Evolutionary conservation across 2,329 filamentous ascomycete species (phyloP), one percentile per base, ranked within the genome.

Genomic region (Claviceps monticola): DNA sequence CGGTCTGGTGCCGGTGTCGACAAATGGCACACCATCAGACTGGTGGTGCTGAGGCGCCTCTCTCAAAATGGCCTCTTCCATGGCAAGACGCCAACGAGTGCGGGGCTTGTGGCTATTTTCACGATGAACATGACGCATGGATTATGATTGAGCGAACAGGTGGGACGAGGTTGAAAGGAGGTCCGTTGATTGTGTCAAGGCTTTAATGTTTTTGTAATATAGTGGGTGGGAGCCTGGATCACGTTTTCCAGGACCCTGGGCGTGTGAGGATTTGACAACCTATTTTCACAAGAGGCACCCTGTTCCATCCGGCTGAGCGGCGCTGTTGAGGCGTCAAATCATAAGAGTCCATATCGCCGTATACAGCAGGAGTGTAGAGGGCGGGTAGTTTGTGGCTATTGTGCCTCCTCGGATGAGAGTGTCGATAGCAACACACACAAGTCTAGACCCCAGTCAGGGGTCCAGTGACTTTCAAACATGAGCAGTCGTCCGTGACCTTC

Each of bases 111-210:
- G 64, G 62, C 58, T 67, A 64, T 71, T 71, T 69, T 11, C 29
- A 34, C 29, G 9, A 34, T 4, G 29, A 11, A 11, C 66, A 74
- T 65, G 68, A 69, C 62, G 68, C 67, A 75, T 66, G 73, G 71
- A 59, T 69, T 68, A 73, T 78, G 74, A 79, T 78, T 79, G 75
- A 75, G 69, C 59, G 13, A 59, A 17, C 39, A 44, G 59, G 50
- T 49, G 51, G 53, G 56, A 62, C 62, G 56, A 60, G 61, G 61
- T 34, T 34, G 29, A 34, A 34, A 34, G 9, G 9, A 11, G 9
- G 3, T 34, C 29, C 29, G 29, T 11, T 34, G 29, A 34, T 34
- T 4, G 23, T 34, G 9, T 34, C 4, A 34, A 11, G 29, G 4
- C 9, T 9, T 34, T 11, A 4, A 34, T 11, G 11, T 34, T 4